Evolutionary conservation across 2,329 filamentous ascomycete species (phyloP).

Genomic region (Malbranchea cinnamomea): DNA sequence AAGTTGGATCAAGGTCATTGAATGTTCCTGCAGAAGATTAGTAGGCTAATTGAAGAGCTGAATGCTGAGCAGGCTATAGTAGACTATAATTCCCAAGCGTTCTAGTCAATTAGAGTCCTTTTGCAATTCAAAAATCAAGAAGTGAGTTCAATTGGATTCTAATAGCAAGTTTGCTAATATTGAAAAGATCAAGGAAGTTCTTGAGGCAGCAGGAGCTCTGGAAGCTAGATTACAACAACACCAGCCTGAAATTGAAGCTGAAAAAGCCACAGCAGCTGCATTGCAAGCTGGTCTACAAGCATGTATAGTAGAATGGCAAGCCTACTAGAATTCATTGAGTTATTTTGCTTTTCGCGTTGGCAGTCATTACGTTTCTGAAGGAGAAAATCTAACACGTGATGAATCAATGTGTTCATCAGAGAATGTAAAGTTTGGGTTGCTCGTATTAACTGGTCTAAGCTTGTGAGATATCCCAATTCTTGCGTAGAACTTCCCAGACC

Average conservation of each 20-base stretch:
- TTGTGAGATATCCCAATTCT: no score
- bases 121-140: slow-evolving; percentile 1
- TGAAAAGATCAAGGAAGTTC: slow-evolving; percentile 1
- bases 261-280: slow-evolving; percentile 3
- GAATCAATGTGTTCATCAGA: no score
- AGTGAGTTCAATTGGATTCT: slow-evolving; percentile 1
- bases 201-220: background rate
- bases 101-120: background rate
- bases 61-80: no score
- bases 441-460: no score
- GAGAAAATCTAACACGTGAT: slow-evolving; percentile 1
- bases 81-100: no score
- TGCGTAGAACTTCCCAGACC: no score
- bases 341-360: no score
- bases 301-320: slow-evolving; percentile 5
- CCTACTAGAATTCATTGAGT: slow-evolving; percentile 3
- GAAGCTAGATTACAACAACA: background rate
- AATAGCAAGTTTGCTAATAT: slow-evolving; percentile 4
- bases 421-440: no score
- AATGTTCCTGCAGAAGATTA: no score
- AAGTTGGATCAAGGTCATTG: no score
- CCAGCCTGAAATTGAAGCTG: slow-evolving; percentile 1
- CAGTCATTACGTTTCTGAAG: slow-evolving; percentile 2
- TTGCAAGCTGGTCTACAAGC: slow-evolving; percentile 1
- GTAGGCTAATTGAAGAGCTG: no score